Evolutionary conservation across 192 early-diverging fungal species (phyloP).

Genomic region (Coemansia erecta): DNA sequence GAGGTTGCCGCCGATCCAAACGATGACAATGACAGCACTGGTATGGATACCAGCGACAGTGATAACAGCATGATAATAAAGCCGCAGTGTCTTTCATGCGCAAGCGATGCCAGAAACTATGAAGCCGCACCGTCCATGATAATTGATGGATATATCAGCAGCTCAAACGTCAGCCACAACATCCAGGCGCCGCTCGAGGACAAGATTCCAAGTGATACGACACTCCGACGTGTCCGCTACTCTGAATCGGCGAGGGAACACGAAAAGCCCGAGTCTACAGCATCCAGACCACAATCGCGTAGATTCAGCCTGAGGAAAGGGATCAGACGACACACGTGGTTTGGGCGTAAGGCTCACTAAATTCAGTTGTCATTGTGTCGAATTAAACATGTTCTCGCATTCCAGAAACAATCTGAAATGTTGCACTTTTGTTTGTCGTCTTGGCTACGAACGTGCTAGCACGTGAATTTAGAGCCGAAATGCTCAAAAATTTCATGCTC

Average conservation of each 20-base stretch:
- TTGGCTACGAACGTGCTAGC: no score
- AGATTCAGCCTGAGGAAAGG: constrained; percentile 32
- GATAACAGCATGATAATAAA: neutral
- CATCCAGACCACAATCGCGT: neutral
- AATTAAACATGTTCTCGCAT: neutral
- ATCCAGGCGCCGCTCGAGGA: neutral
- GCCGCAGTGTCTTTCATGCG: no score
- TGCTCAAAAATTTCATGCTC: no score
- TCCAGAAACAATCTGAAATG: no score
- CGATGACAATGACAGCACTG: neutral
- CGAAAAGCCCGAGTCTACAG: neutral
- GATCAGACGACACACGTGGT: constrained; percentile 36
- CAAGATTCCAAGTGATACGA: neutral
- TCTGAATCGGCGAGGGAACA: neutral
- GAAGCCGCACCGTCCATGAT: neutral
- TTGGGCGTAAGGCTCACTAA: constrained; percentile 20
- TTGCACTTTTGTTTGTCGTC: no score
- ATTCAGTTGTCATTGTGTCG: neutral
- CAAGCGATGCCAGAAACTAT: neutral
- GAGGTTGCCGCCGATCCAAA: neutral
- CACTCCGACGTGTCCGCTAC: constrained; percentile 2
- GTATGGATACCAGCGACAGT: neutral
- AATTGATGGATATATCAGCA: neutral
- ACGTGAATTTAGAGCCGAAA: no score
- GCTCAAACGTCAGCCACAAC: neutral